Evolutionary conservation across 495 filamentous ascomycete genomes (phyloP).

Genomic region (Trypethelium eluteriae): DNA sequence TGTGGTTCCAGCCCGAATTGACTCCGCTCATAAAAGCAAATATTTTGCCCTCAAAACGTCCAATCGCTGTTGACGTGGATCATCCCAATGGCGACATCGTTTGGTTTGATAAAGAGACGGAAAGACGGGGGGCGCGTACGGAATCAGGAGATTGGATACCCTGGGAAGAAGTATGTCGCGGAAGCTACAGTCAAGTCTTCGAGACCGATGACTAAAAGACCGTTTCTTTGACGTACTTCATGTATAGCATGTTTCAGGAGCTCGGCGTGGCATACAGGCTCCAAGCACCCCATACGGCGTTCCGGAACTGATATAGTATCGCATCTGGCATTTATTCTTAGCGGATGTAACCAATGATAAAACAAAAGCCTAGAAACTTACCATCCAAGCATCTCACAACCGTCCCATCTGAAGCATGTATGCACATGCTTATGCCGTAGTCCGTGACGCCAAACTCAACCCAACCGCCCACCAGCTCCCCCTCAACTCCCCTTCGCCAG

Average conservation of each 20-base stretch:
- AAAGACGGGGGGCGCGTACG: conserved; percentile 2
- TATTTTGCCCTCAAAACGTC: conserved; percentile 26
- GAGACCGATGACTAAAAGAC: background rate
- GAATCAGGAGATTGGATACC: background rate
- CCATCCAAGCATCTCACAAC: background rate
- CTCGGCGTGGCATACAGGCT: background rate
- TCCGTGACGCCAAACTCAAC: background rate
- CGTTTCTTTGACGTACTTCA: background rate
- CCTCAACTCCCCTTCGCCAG: conserved; percentile 38
- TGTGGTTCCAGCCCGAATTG: conserved; percentile 52
- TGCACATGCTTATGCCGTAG: no score
- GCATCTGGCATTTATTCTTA: background rate
- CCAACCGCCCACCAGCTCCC: background rate
- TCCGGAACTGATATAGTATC: background rate
- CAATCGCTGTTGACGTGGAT: background rate
- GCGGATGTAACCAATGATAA: background rate
- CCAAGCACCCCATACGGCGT: background rate
- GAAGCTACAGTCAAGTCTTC: background rate
- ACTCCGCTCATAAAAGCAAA: conserved; percentile 47
- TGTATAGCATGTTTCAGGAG: background rate
- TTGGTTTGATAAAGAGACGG: conserved; percentile 3
- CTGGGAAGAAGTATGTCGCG: background rate
- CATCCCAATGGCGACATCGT: background rate
- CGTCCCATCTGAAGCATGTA: no score
- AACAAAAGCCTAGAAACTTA: background rate